Evolutionary conservation across 2,329 filamentous ascomycete species (phyloP).

Genomic region (Ramularia endophylla): DNA sequence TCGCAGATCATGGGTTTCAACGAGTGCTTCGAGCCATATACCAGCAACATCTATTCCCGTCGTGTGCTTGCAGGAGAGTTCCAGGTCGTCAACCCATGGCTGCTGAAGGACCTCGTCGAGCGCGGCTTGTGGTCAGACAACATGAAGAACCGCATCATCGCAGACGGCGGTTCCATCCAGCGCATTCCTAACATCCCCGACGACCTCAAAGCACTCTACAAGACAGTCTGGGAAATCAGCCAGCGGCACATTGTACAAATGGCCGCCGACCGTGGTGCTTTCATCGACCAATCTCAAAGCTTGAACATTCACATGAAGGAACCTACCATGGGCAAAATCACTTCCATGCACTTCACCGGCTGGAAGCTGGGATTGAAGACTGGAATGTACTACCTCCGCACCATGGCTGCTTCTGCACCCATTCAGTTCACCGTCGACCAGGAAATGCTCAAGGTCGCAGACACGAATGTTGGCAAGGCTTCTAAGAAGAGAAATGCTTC

Average conservation of each 20-base stretch:
- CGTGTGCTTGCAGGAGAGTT: conserved; percentile 97
- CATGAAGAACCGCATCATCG: conserved; percentile 99
- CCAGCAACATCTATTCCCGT: conserved; percentile 98
- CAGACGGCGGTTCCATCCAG: conserved; percentile 91
- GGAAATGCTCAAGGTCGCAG: conserved; percentile 81
- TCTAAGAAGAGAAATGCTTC: conserved; percentile 65
- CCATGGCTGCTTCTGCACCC: conserved; percentile 90
- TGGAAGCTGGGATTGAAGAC: conserved; percentile 99
- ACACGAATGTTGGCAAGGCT: conserved; percentile 68
- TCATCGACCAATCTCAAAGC: conserved; percentile 98
- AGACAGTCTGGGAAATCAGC: conserved; percentile 99
- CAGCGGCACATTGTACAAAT: conserved; percentile 95
- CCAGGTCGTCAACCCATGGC: conserved; percentile 98
- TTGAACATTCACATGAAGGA: conserved; percentile 99
- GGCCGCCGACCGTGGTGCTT: conserved; percentile 96
- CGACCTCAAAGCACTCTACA: conserved; percentile 95
- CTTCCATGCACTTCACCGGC: conserved; percentile 97
- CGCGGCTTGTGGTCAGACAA: conserved; percentile 98
- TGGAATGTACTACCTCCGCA: conserved; percentile 99
- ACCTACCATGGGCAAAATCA: conserved; percentile 99
- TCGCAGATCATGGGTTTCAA: conserved; percentile 99
- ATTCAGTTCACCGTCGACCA: conserved; percentile 99
- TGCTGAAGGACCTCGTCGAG: conserved; percentile 96
- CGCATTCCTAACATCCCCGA: conserved; percentile 94
- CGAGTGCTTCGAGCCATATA: conserved; percentile 99